Conservation (phyloP, 768 basidiomycete species). For the Boletellus emodensis region DNA sequence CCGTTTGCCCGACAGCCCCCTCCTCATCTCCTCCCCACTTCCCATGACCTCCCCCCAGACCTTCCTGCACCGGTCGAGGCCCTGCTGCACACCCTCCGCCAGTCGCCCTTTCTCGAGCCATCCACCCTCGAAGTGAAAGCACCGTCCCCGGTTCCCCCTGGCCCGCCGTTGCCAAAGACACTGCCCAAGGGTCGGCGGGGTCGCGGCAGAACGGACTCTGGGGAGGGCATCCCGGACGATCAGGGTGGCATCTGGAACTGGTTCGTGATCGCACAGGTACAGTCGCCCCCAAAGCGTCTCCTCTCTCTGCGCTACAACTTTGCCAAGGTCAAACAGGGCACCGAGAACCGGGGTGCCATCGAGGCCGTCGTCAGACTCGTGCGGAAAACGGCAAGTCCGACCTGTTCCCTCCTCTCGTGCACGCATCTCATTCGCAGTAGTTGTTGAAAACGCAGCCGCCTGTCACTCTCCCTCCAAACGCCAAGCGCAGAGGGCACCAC, state of each 20-base stretch:
- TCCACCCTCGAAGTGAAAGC: constrained; percentile 51
- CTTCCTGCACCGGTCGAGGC: constrained; percentile 49
- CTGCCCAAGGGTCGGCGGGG: constrained; percentile 59
- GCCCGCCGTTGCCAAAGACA: constrained; percentile 56
- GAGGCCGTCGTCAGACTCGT: constrained; percentile 69
- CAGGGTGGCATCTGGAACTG: constrained; percentile 69
- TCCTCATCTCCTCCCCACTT: constrained; percentile 24
- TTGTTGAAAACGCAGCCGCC: constrained; percentile 56
- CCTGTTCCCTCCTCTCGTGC: neutral
- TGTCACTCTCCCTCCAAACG: constrained; percentile 58
- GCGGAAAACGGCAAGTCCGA: constrained; percentile 59
- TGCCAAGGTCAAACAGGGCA: constrained; percentile 75
- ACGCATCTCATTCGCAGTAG: constrained; percentile 34
- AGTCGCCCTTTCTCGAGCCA: constrained; percentile 68
- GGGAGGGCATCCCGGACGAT: constrained; percentile 53
- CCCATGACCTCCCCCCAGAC: constrained; percentile 41
- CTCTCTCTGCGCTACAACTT: neutral
- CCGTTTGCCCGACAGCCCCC: constrained; percentile 15
- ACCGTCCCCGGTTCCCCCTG: constrained; percentile 47
- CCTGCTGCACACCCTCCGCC: constrained; percentile 53
- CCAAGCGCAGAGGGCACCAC: constrained; percentile 54
- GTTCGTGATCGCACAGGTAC: constrained; percentile 70
- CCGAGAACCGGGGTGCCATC: constrained; percentile 73
- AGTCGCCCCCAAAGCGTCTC: neutral
- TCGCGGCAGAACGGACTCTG: constrained; percentile 64